phyloP scores from a whole-genome alignment of 2,329 filamentous ascomycete genomes.

The Fusarium drepaniforme region DNA sequence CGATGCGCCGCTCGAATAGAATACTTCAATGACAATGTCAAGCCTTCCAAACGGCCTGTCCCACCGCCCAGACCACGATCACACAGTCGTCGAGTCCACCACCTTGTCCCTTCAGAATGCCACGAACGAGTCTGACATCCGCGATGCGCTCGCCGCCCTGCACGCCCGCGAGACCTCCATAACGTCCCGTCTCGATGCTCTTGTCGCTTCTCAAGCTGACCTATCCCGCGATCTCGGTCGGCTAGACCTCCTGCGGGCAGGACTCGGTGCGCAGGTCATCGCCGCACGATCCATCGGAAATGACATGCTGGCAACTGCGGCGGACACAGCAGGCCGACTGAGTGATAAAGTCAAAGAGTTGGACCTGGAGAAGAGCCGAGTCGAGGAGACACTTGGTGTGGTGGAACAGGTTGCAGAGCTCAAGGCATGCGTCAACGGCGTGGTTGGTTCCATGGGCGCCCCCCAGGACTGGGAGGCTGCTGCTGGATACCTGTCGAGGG shows the following conservation, averaged over 20 bases:
- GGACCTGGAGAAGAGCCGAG: conserved; percentile 90
- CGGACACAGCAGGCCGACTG: conserved; percentile 86
- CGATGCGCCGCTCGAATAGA: conserved; percentile 57
- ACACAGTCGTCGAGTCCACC: conserved; percentile 44
- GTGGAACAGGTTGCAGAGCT: conserved; percentile 98
- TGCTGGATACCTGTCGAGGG: conserved; percentile 87
- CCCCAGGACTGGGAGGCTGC: conserved; percentile 99
- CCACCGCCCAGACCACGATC: conserved; percentile 48
- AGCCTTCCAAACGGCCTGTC: conserved; percentile 59
- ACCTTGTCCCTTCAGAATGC: conserved; percentile 72
- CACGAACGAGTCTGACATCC: conserved; percentile 82
- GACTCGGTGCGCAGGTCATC: conserved; percentile 88
- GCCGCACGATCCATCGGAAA: conserved; percentile 86
- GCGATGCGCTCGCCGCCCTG: conserved; percentile 79
- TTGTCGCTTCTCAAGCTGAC: conserved; percentile 87
- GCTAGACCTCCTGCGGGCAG: conserved; percentile 89
- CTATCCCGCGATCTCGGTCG: conserved; percentile 88
- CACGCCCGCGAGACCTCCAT: conserved; percentile 82
- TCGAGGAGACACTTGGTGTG: conserved; percentile 89
- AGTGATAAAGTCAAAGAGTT: conserved; percentile 88
- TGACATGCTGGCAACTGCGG: conserved; percentile 89
- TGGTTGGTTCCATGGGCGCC: conserved; percentile 95
- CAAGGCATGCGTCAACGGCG: conserved; percentile 94
- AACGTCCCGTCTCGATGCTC: conserved; percentile 78
- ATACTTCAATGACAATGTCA: conserved; percentile 60